phyloP scores from a whole-genome alignment of 2,329 filamentous ascomycete species.

The Colletotrichum ledebouriae region DNA sequence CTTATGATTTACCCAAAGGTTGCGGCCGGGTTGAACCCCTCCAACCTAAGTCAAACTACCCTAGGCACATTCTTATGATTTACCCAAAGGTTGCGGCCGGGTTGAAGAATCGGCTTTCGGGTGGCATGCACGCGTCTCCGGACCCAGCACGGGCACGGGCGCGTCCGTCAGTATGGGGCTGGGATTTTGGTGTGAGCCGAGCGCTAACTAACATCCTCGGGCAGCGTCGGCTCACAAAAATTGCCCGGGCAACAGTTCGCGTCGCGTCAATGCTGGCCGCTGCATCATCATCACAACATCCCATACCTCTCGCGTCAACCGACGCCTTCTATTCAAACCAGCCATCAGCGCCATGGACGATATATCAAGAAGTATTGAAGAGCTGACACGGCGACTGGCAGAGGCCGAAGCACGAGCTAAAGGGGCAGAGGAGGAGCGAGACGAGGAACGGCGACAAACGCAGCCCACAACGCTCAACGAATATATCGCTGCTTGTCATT shows the following conservation, averaged over 20 bases:
- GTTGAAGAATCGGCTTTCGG: too few relatives aligned
- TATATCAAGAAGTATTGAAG: not conserved
- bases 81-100: too few relatives aligned
- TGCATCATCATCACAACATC: not conserved
- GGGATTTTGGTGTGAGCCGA: not conserved
- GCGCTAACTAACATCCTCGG: not conserved
- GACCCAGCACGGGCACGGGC: not conserved
- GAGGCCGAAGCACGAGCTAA: not conserved
- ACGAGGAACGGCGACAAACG: conserved; percentile 39
- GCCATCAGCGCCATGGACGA: conserved; percentile 2
- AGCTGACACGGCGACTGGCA: not conserved
- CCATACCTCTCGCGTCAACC: not conserved
- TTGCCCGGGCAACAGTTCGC: not conserved
- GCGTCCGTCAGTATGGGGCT: not conserved
- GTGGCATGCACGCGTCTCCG: not conserved
- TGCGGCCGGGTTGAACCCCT: too few relatives aligned
- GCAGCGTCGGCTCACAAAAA: not conserved
- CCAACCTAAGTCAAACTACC: too few relatives aligned
- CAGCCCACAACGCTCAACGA: conserved; percentile 47
- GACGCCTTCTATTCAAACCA: not conserved
- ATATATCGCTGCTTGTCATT: conserved; percentile 50
- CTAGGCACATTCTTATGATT: too few relatives aligned
- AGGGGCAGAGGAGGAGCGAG: too few relatives aligned
- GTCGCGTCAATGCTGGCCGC: not conserved
- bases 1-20: too few relatives aligned